Conservation (phyloP, 768 basidiomycete species). For the Neoboletus subvelutipes region DNA sequence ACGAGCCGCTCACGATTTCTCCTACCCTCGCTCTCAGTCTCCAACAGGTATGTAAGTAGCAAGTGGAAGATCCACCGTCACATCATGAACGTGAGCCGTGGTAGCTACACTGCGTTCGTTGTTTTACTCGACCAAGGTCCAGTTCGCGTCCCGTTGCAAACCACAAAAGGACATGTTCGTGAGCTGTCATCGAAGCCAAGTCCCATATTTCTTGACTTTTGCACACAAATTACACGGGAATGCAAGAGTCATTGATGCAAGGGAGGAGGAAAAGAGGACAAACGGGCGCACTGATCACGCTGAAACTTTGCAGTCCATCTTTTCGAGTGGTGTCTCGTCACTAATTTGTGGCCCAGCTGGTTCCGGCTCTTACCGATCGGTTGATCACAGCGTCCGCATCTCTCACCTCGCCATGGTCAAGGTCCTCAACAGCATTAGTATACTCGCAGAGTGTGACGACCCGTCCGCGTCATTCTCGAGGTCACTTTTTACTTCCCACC, state of each 20-base stretch:
- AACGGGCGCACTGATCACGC: constrained; percentile 68
- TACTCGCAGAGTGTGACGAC: constrained; percentile 56
- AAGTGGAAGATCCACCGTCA: not conserved
- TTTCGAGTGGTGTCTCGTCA: constrained; percentile 1
- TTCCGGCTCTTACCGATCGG: constrained; percentile 25
- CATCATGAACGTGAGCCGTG: not conserved
- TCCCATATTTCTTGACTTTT: not conserved
- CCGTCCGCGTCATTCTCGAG: constrained; percentile 63
- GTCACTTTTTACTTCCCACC: constrained; percentile 76
- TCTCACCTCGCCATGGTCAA: constrained; percentile 37
- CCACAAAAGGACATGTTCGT: not conserved
- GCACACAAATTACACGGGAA: not conserved
- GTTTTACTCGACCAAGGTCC: not conserved
- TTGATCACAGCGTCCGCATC: not conserved
- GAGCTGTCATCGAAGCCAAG: not conserved
- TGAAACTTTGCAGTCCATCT: constrained; percentile 75
- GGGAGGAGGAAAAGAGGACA: not conserved
- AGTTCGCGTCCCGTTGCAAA: not conserved
- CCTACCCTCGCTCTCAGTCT: not conserved
- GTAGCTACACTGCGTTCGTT: not conserved
- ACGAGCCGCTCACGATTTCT: not conserved
- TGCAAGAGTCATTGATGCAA: not conserved
- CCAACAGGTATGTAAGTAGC: not conserved
- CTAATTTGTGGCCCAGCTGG: too few relatives aligned
- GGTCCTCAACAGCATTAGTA: constrained; percentile 49